Base-by-base conservation (phyloP, 192 early-diverging fungal genomes). In the Coemansia asiatica region DNA sequence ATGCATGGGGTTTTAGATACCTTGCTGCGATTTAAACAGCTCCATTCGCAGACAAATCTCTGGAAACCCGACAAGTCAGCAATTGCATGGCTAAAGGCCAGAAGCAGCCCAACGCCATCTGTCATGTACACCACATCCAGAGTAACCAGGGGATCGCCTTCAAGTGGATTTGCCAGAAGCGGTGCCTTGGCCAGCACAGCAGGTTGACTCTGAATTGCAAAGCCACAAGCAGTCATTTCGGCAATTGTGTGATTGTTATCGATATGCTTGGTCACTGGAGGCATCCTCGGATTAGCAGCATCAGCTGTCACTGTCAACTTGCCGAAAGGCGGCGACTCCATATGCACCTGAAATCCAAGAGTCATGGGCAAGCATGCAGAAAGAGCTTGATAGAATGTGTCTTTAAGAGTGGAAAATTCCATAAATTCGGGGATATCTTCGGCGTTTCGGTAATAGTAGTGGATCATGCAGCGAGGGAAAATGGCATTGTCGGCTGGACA, bases 61-160 rank as follows among this genome's bases (percentile, higher is more conserved):
- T 21, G 25, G 8, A 50, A 21, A 1, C 60, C 60, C 38, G 47
- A 31, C 26, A 76, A 40, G 23, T 76, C 74, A 12, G 26, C 36
- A 6, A 76, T 29, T 0, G 64, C 64, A 48, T 76, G 74, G 49
- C 68, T 70, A 8, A 70, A 25, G 22, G 55, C 26, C 15, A 76
- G 6, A 0, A 46, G 21, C 23, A 76, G 9, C 1, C 74, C 74
- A 5, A 70, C 74, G 0, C 74, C 74, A 19, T 76, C 74, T 9
- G 27, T 18, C 68, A 76, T 59, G 31, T 76, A 71, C 21, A 70
- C 74, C 16, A 64, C 36, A 35, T 70, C 74, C 2, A 76, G 36
- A 0, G 56, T 35, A 10, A 60, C 74, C 48, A 76, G 40, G 18
- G 67, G 44, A 53, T 71, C 68, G 27, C 74, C 74, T 6, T 19